These are phyloP conservation scores for Hyphopichia khmerensis DNA, from an alignment of 1,139 yeast species.

Conservation along the genomic window DNA sequence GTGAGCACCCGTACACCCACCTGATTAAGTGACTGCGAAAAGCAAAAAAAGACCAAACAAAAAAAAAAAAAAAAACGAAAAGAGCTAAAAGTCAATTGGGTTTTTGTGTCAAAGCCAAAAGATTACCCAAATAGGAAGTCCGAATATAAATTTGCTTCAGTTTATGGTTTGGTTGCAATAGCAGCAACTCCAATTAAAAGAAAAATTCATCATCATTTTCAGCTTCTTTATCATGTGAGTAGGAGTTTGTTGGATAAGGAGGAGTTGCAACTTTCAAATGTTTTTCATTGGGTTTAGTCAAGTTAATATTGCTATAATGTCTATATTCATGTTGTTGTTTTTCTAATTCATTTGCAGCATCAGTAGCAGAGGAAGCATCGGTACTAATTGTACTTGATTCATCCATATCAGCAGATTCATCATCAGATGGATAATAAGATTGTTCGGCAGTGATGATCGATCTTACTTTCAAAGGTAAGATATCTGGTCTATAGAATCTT, in stretches of 20 bases:
- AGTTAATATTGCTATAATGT: background rate
- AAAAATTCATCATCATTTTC: constrained; percentile 11
- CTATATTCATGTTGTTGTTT: background rate
- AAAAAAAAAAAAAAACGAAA: no score
- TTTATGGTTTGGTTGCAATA: no score
- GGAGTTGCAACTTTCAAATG: constrained; percentile 2
- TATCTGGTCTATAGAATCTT: constrained; percentile 77
- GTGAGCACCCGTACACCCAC: no score
- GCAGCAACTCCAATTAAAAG: background rate
- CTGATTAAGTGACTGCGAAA: no score
- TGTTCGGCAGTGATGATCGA: constrained; percentile 46
- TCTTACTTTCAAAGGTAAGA: constrained; percentile 40
- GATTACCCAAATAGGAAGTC: no score
- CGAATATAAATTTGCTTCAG: no score
- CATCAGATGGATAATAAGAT: constrained; percentile 26
- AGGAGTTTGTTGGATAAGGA: constrained; percentile 3
- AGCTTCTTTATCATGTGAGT: constrained; percentile 5
- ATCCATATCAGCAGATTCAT: constrained; percentile 13
- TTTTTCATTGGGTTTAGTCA: background rate
- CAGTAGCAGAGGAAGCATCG: background rate
- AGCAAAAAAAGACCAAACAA: no score
- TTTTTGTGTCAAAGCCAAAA: no score
- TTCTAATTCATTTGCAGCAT: background rate
- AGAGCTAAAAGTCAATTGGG: no score
- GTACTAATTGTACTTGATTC: background rate